A percentile compares a stretch with the other conserved stretches of the same genome.
Conservation (phyloP, 2,329 filamentous ascomycete species). For the Botrytis medusae region DNA sequence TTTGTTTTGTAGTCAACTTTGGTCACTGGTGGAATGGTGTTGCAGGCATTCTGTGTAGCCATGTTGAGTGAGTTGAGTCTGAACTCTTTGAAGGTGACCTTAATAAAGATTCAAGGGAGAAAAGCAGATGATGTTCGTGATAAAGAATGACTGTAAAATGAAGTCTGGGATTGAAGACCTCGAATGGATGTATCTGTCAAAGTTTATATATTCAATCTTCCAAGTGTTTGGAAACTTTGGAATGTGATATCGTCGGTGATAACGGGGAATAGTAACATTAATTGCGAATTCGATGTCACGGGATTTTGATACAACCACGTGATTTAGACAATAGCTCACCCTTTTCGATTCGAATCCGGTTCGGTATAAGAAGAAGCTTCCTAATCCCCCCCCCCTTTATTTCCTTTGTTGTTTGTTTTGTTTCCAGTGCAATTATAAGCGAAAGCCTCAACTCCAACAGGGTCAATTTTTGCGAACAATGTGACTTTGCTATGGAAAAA, state of each 20-base stretch:
- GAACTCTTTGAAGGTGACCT: neutral
- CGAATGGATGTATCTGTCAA: neutral
- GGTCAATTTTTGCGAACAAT: neutral
- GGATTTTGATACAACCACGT: neutral
- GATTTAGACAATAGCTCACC: neutral
- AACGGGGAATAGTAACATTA: neutral
- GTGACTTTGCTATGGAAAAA: neutral
- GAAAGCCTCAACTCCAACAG: neutral
- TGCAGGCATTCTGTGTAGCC: constrained; percentile 33
- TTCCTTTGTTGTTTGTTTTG: neutral
- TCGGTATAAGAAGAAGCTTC: neutral
- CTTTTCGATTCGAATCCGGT: neutral
- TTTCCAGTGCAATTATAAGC: neutral
- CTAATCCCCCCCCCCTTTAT: neutral
- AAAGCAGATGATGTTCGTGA: neutral
- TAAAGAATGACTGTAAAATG: neutral
- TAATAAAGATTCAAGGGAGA: neutral
- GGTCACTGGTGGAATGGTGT: constrained; percentile 39
- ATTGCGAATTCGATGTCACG: neutral
- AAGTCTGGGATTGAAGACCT: neutral
- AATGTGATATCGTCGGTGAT: neutral
- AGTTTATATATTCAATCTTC: neutral
- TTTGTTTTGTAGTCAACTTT: constrained; percentile 38
- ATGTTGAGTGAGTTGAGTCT: constrained; percentile 15
- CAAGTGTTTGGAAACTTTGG: neutral